Conservation (phyloP, 768 basidiomycete species). For the Hericium rajendrae region DNA sequence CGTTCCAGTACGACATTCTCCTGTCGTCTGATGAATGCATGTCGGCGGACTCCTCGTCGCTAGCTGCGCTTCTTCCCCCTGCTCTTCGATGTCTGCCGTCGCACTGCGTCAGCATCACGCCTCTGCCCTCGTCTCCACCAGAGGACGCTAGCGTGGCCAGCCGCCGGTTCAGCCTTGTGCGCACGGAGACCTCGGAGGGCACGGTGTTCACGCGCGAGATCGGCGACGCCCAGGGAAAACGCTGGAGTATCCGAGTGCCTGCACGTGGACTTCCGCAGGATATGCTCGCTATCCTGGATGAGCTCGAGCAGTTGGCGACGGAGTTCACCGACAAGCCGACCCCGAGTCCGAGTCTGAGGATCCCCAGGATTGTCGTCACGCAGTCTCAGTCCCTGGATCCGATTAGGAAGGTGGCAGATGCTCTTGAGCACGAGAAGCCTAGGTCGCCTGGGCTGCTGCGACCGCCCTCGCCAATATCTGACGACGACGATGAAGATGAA, state of each 20-base stretch:
- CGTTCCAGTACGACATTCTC: conserved; percentile 9
- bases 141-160: conserved; percentile 1
- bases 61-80: neutral
- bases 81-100: neutral
- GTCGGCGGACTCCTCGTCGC: neutral
- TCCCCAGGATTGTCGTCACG: conserved; percentile 12
- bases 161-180: conserved; percentile 8
- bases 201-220: conserved; percentile 13
- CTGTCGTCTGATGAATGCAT: neutral
- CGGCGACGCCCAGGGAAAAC: conserved; percentile 8
- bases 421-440: too few species aligned
- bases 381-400: conserved; percentile 7
- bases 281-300: conserved; percentile 13
- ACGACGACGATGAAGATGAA: too few species aligned
- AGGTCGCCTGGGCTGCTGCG: too few species aligned
- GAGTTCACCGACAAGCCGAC: conserved; percentile 6
- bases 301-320: conserved; percentile 9
- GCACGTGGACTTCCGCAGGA: conserved; percentile 11
- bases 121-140: conserved; percentile 2
- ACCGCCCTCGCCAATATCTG: too few species aligned
- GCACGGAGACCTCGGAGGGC: conserved; percentile 7
- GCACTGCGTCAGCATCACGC: conserved; percentile 9
- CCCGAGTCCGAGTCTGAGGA: neutral
- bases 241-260: conserved; percentile 13
- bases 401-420: too few species aligned